These are phyloP conservation scores for Letharia lupina DNA, from an alignment of 495 filamentous ascomycete species.

Conservation along the genomic window DNA sequence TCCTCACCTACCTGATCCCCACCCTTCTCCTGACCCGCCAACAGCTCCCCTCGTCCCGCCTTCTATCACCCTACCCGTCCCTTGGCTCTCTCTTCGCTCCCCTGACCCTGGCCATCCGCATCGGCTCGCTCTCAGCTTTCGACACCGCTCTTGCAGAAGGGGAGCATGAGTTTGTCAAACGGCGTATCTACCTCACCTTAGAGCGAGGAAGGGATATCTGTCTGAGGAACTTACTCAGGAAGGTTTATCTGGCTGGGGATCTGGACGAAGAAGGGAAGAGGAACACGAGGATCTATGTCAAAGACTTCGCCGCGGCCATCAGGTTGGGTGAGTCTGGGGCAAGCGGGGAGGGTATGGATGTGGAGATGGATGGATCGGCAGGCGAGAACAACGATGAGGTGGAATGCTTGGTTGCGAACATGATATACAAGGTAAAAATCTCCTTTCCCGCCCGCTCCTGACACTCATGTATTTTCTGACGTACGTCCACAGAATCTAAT, in stretches of 20 bases:
- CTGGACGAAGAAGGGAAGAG: slow-evolving; percentile 67
- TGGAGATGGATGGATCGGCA: slow-evolving; percentile 47
- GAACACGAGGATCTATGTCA: slow-evolving; percentile 68
- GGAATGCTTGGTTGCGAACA: slow-evolving; percentile 86
- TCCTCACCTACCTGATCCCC: slow-evolving; percentile 92
- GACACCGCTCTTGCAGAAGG: slow-evolving; percentile 71
- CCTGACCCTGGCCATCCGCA: slow-evolving; percentile 65
- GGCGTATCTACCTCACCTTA: slow-evolving; percentile 90
- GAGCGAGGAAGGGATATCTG: slow-evolving; percentile 88
- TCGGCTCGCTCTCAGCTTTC: slow-evolving; percentile 74
- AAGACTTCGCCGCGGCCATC: slow-evolving; percentile 66
- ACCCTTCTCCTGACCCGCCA: slow-evolving; percentile 83
- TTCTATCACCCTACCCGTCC: slow-evolving; percentile 68
- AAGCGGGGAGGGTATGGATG: slow-evolving; percentile 57
- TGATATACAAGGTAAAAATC: slow-evolving; percentile 86
- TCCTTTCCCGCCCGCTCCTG: slow-evolving; percentile 5
- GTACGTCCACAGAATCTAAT: slow-evolving; percentile 60
- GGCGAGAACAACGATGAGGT: slow-evolving; percentile 86
- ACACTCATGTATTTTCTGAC: slow-evolving; percentile 8
- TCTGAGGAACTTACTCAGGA: slow-evolving; percentile 79
- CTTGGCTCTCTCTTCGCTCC: slow-evolving; percentile 71
- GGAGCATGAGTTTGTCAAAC: slow-evolving; percentile 82
- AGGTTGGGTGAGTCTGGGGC: slow-evolving; percentile 45
- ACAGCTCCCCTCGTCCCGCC: slow-evolving; percentile 59
- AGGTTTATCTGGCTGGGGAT: slow-evolving; percentile 75